Evolutionary conservation across 2,329 filamentous ascomycete genomes (phyloP).

Genomic region (Truncatella angustata): DNA sequence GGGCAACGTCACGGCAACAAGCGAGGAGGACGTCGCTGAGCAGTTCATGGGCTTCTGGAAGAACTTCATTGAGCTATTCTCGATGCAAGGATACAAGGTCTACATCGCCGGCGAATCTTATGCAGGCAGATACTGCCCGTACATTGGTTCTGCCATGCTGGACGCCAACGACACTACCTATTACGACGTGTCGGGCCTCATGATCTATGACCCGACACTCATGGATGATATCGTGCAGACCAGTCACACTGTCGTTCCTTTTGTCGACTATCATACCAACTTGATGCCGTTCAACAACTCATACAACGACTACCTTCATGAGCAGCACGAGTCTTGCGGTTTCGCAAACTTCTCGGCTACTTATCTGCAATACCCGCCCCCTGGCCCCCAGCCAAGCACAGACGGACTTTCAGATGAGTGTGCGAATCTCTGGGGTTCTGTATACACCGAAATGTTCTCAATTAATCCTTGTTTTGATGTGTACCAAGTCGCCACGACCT

Average conservation of each 20-base stretch:
- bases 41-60: conserved; percentile 75
- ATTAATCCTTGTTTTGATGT: conserved; percentile 70
- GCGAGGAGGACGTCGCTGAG: conserved; percentile 65
- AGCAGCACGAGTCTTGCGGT: conserved; percentile 50
- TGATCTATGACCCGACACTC: conserved; percentile 68
- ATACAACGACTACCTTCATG: conserved; percentile 51
- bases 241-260: conserved; percentile 48
- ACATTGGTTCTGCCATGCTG: conserved; percentile 54
- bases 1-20: conserved; percentile 61
- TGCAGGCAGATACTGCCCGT: conserved; percentile 53
- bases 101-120: conserved; percentile 56
- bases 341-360: conserved; percentile 54
- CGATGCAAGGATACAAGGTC: conserved; percentile 49
- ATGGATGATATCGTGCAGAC: conserved; percentile 43
- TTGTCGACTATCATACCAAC: conserved; percentile 52
- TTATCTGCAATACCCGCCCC: conserved; percentile 61
- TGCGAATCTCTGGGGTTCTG: conserved; percentile 49
- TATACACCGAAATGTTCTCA: conserved; percentile 45
- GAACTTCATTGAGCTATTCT: conserved; percentile 54
- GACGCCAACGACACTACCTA: conserved; percentile 43
- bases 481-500: conserved; percentile 66
- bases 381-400: conserved; percentile 50
- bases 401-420: conserved; percentile 47
- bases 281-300: conserved; percentile 58
- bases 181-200: conserved; percentile 48